Percentiles rank a stretch among this genome's conserved stretches.
These are phyloP conservation scores for Ustilago xerochloae DNA, from an alignment of 1,284 basidiomycete species.

Conservation along the genomic window DNA sequence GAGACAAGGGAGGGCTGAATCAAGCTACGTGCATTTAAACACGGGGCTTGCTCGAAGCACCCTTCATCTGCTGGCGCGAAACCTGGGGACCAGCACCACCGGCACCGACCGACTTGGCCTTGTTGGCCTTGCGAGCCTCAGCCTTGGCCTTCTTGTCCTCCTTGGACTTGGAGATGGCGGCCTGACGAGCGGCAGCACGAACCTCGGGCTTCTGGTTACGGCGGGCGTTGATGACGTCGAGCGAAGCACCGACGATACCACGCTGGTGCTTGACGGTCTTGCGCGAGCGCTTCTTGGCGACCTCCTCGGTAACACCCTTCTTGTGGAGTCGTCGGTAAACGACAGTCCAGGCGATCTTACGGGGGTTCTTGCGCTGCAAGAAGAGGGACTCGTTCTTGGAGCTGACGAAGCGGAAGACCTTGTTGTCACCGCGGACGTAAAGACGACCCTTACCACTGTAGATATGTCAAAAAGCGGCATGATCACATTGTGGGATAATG, in stretches of 20 bases:
- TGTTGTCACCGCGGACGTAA: constrained; percentile 68
- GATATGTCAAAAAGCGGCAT: constrained; percentile 7
- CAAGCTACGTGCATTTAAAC: constrained; percentile 47
- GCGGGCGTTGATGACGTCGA: constrained; percentile 87
- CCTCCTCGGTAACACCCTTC: constrained; percentile 99
- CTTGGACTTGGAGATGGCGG: constrained; percentile 96
- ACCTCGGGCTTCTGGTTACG: constrained; percentile 81
- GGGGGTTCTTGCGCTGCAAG: constrained; percentile 99
- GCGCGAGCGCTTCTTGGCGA: constrained; percentile 97
- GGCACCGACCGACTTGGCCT: constrained; percentile 72
- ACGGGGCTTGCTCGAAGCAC: constrained; percentile 71
- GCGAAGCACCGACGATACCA: constrained; percentile 96
- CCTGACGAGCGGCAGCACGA: constrained; percentile 81
- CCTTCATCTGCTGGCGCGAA: constrained; percentile 96
- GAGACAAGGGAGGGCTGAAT: not conserved
- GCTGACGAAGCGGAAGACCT: constrained; percentile 68
- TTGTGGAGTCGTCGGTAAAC: constrained; percentile 99
- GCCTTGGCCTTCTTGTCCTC: constrained; percentile 78
- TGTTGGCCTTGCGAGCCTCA: constrained; percentile 67
- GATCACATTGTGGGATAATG: not conserved
- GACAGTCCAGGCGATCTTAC: constrained; percentile 98
- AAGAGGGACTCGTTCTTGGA: constrained; percentile 87
- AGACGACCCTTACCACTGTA: constrained; percentile 66
- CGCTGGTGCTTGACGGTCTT: constrained; percentile 98
- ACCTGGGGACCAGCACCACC: constrained; percentile 78